A percentile compares a stretch with the other conserved stretches of the same genome.
Evolutionary conservation across 106 monocot species (phyloP).

Genomic region (Dioscorea zingiberensis): DNA sequence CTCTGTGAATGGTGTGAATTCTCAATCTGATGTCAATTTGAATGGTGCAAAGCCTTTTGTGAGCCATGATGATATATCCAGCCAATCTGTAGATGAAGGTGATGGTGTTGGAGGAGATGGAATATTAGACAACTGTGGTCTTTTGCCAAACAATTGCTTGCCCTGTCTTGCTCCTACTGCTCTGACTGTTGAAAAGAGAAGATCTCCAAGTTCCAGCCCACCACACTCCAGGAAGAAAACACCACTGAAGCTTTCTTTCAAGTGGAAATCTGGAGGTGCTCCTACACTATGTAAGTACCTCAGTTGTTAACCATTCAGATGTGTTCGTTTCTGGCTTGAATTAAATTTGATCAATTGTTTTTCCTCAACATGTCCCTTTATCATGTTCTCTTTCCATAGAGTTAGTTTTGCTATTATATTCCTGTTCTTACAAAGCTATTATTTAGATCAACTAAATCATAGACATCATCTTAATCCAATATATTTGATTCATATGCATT

Average conservation of each 20-base stretch:
- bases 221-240: constrained; percentile 65
- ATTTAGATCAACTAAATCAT: no score
- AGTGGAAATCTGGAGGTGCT: constrained; percentile 60
- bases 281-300: constrained; percentile 49
- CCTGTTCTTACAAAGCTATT: no score
- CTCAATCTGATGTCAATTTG: constrained; percentile 4
- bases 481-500: no score
- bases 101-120: constrained; percentile 23
- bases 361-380: no score
- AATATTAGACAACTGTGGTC: constrained; percentile 72
- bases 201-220: constrained; percentile 56
- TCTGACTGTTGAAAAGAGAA: constrained; percentile 64
- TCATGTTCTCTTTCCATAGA: no score
- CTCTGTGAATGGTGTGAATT: constrained; percentile 13
- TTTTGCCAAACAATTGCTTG: constrained; percentile 84
- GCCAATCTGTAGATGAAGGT: constrained; percentile 29
- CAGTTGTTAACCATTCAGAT: background rate
- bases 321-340: no score
- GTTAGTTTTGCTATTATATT: no score
- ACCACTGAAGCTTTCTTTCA: constrained; percentile 66
- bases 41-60: constrained; percentile 19
- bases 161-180: constrained; percentile 61
- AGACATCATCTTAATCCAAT: no score
- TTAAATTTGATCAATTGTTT: no score
- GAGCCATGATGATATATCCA: constrained; percentile 32